These are phyloP conservation scores for Tylopilus balloui DNA, from an alignment of 768 basidiomycete species.

Conservation along the genomic window DNA sequence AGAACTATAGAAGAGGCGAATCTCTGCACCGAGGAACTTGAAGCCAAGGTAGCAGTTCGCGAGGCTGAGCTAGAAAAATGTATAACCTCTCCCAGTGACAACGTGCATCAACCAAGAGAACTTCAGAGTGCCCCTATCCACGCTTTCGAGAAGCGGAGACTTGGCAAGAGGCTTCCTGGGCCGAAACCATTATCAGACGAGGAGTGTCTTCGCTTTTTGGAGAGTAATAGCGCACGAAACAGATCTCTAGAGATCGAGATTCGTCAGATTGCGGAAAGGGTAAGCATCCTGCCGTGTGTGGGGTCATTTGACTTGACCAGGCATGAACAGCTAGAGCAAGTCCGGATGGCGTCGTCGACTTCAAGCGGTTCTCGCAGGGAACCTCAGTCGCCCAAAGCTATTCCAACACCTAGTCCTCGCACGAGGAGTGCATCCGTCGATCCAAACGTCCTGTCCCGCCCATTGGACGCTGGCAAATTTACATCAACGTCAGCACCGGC, in stretches of 20 bases:
- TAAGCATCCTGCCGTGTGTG: conserved; percentile 14
- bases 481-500: neutral
- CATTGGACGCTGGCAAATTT: neutral
- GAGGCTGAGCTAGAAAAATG: conserved; percentile 50
- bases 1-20: conserved; percentile 39
- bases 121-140: neutral
- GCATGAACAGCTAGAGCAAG: conserved; percentile 22
- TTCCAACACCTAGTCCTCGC: conserved; percentile 7
- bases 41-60: conserved; percentile 52
- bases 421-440: conserved; percentile 23
- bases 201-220: conserved; percentile 39
- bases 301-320: neutral
- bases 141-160: neutral
- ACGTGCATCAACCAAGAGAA: neutral
- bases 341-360: conserved; percentile 5
- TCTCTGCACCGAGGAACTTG: conserved; percentile 40
- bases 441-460: conserved; percentile 11
- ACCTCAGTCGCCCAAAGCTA: neutral
- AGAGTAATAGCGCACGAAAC: conserved; percentile 38
- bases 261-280: conserved; percentile 34
- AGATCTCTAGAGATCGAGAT: conserved; percentile 43
- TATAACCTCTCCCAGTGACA: conserved; percentile 14
- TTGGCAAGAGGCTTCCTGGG: conserved; percentile 3
- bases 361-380: neutral
- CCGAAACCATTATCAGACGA: conserved; percentile 32